Percentiles rank a stretch among this genome's conserved stretches.
phyloP scores from a whole-genome alignment of 1,284 basidiomycete species.

The Trametes polyzona region DNA sequence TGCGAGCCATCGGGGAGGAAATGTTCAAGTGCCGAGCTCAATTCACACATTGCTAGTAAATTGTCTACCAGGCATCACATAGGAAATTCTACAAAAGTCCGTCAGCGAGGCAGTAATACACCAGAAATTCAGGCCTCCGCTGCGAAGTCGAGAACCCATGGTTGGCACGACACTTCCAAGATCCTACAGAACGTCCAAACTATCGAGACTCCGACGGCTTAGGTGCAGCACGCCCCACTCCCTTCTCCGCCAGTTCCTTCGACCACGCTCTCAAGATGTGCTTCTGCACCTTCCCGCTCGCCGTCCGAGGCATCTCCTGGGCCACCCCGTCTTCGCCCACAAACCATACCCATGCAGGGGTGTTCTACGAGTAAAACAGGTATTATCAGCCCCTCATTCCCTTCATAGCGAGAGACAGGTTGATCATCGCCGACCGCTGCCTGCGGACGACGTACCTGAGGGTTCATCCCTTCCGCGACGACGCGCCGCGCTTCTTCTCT shows the following conservation, averaged over 20 bases:
- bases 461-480: constrained; percentile 69
- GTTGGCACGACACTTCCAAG: no score
- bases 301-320: constrained; percentile 79
- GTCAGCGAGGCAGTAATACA: no score
- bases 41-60: no score
- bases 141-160: no score
- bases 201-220: no score
- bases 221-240: constrained; percentile 36
- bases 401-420: neutral
- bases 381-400: neutral
- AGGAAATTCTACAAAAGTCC: no score
- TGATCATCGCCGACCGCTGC: no score
- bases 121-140: no score
- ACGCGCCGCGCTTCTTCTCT: constrained; percentile 54
- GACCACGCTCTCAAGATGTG: constrained; percentile 67
- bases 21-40: no score
- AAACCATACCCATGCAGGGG: constrained; percentile 85
- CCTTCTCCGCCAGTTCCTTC: constrained; percentile 47
- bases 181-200: no score
- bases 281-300: constrained; percentile 89
- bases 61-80: no score
- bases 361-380: constrained; percentile 57
- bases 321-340: constrained; percentile 64
- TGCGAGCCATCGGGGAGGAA: no score
- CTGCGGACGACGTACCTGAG: constrained; percentile 55